Conservation (phyloP, 805 yeast genomes). For the Suhomyces tanzawaensis region DNA sequence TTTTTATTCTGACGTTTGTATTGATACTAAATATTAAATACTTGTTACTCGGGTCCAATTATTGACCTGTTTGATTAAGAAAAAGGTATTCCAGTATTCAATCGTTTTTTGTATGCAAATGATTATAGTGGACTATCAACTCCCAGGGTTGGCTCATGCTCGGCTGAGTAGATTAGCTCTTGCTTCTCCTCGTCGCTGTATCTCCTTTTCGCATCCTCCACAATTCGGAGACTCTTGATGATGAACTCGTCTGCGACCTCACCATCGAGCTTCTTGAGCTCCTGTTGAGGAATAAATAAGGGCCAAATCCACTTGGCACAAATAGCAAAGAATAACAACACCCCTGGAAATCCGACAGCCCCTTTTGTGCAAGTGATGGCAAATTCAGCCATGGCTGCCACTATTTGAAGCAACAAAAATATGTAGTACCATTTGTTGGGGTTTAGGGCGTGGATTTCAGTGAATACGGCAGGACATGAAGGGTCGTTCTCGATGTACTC, state of each 20-base stretch:
- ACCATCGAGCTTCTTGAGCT: conserved; percentile 63
- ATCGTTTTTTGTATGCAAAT: too few species aligned
- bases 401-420: conserved; percentile 56
- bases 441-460: conserved; percentile 26
- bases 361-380: conserved; percentile 84
- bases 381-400: conserved; percentile 77
- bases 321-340: conserved; percentile 65
- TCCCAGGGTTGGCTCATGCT: too few species aligned
- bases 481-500: conserved; percentile 35
- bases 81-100: too few species aligned
- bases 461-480: conserved; percentile 34
- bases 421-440: conserved; percentile 48
- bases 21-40: too few species aligned
- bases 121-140: too few species aligned
- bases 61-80: too few species aligned
- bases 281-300: conserved; percentile 55
- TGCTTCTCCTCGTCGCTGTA: too few species aligned
- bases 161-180: too few species aligned
- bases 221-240: conserved; percentile 40
- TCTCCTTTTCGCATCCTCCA: too few species aligned
- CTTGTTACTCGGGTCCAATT: too few species aligned
- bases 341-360: conserved; percentile 93
- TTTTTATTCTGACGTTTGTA: too few species aligned
- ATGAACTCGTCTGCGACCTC: conserved; percentile 57
- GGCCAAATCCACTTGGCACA: conserved; percentile 64